Evolutionary conservation across 2,329 filamentous ascomycete genomes (phyloP), one percentile per base, ranked within the genome.

Genomic region (Paracorniculantispora psalliotae): DNA sequence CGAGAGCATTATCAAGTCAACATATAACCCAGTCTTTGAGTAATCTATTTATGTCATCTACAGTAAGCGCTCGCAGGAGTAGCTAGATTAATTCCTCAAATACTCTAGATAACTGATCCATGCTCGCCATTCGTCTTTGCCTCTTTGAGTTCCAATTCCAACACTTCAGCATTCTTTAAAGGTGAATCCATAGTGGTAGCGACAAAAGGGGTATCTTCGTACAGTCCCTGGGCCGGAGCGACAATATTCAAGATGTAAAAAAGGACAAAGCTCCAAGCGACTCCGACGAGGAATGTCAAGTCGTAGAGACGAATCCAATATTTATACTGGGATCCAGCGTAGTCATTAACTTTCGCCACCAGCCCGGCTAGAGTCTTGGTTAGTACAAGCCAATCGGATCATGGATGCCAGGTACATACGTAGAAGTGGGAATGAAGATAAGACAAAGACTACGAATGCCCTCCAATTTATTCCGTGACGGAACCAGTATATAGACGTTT

Each of bases 201-300:
- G 19, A 44, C 19, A n/a, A 44, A 44, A n/a, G 41, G 41, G 17
- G 41, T 44, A 21, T 44, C 41, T 44, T 44, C 41, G 41, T 44
- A 21, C 41, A 25, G 46, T 15, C 46, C 46, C 17, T 49, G 46
- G 13, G 25, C 10, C 6, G 46, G 46, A 26, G 25, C 19, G 15
- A 23, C 23, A 17, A 49, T 17, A 23, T 49, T 49, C 46, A 49
- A 26, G 5, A 49, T 17, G 6, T 6, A 17, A 49, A 49, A 49
- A 4, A 49, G 21, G 46, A 19, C 19, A 49, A 49, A 49, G 9
- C 46, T 28, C 21, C 19, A 25, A 23, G 67, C 66, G 50, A 77
- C 70, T 0, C 76, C 76, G 1, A 76, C 64, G 3, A 73, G 68
- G 61, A 73, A 77, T 0, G 73, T 72, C n/a, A 77, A 66, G 57